Base-by-base conservation (phyloP, 2,329 filamentous ascomycete genomes). In the Ophiosphaerella korrae region DNA sequence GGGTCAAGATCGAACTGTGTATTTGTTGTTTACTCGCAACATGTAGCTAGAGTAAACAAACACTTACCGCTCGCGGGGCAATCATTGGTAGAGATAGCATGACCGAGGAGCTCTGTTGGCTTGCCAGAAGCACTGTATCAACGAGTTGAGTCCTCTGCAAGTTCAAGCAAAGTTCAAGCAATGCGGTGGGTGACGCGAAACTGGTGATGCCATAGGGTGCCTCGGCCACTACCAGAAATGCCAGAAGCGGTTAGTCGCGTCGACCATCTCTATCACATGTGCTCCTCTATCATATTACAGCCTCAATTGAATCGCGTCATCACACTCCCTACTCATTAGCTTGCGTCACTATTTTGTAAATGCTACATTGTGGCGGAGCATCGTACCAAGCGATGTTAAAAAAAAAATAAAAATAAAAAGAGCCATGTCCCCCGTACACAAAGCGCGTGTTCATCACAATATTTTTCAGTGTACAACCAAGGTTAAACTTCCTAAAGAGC, bases 21-120 rank as follows among this genome's bases (percentile, higher is more conserved):
- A 35, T 42, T 47, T 47, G 36, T 38, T 48, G 38, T 48, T 48
- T 42, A 42, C 32, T 26, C 12, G 37, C 34, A 3, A 5, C 6
- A 13, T 11, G 3, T 13, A 13, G 16, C 23, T 14, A 18, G 23
- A 37, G 8, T 21, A 21, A 21, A 21, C 18, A 5, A 7, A 16
- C 8, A 51, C 58, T 38, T 53, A 61, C 58, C 12, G 58, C 50
- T 29, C 55, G 48, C 38, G 58, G 58, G 36, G 55, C 50, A 26
- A 61, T 55, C 58, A 61, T 59, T 34, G 58, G 58, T 48, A 61
- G 37, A 3, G 58, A 58, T 18, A 54, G 48, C 58, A 61, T 61
- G 11, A 11, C 7, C 8, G 11, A 11, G 11, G 7, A 9, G 3
- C 45, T 55, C 33, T n/a, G n/a, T 31, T 24, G 26, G 32, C 14